Evolutionary conservation across 352 stramenopile species (phyloP), one percentile per base, ranked within the genome.

Genomic region (Phytophthora boehmeriae): DNA sequence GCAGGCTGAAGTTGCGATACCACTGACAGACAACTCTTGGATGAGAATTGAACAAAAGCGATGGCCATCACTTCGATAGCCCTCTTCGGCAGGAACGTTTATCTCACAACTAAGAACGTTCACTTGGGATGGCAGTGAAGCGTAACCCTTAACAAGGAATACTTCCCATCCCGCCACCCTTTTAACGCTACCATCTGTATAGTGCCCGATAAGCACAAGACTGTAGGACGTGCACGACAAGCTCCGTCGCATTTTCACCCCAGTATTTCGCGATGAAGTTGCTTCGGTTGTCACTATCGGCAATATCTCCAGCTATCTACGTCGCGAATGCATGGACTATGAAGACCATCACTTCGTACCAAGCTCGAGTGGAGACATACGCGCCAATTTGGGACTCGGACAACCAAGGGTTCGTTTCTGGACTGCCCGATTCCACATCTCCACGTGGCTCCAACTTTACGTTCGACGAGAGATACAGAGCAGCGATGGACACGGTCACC

Each of bases 401-500:
- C 13, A 66, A 84, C 58, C 42, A 72, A 4, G 73, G 68, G 19
- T 90, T 73, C 42, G 78, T 88, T 32, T 85, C 80, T 14, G 77
- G 75, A 0, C 30, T 78, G 1, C 52, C 59, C n/a, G 25, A 62
- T 58, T 61, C 41, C 28, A n/a, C 41, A 14, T 56, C 57, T 32
- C 42, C 28, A 2, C 10, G 23, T 19, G 30, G 23, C 0, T 10
- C 14, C 3, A 61, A 60, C 27, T 34, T 69, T 14, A 68, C 75
- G 1, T 90, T 90, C 49, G 51, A 78, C 9, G 36, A 83, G 59
- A 66, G 75, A 14, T 84, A 88, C 49, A 42, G 42, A 25, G 78
- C 82, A 16, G 72, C 71, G 20, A 59, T 91, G 52, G 80, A 90
- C 68, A 88, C 78, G 23, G 74, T 90, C 25, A 89, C 80, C 34